phyloP scores from a whole-genome alignment of 2,329 filamentous ascomycete genomes.

The Chrysoporthe puriensis region DNA sequence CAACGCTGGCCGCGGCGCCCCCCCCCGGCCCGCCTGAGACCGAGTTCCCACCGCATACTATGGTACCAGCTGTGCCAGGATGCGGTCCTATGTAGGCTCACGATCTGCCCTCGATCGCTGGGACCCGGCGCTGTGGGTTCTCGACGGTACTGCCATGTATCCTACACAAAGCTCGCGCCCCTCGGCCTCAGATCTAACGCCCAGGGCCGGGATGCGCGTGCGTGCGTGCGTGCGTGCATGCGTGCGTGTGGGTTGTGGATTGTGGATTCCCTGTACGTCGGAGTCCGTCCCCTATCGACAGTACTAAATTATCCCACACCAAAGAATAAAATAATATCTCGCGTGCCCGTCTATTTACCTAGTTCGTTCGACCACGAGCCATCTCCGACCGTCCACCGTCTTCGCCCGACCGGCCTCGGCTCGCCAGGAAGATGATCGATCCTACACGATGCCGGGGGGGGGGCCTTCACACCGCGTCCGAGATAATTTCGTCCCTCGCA shows the following conservation, averaged over 20 bases:
- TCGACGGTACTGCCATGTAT: neutral
- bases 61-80: too few relatives aligned
- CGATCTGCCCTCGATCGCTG: neutral
- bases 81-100: too few relatives aligned
- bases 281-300: neutral
- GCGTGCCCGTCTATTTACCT: neutral
- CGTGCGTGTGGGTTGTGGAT: neutral
- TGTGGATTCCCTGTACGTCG: too few relatives aligned
- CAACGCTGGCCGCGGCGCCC: too few relatives aligned
- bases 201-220: neutral
- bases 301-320: too few relatives aligned
- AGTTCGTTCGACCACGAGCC: neutral
- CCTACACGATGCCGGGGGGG: neutral
- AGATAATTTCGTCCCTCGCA: neutral
- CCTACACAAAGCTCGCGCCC: neutral
- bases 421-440: neutral
- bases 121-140: neutral
- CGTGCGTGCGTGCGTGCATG: neutral
- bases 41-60: too few relatives aligned
- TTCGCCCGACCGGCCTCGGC: neutral
- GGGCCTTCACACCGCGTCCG: neutral
- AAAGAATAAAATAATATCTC: too few relatives aligned
- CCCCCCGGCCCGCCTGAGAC: too few relatives aligned
- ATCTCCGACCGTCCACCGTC: neutral
- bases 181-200: conserved; percentile 1